phyloP scores from a whole-genome alignment of 1,139 yeast species.

The Yamadazyma atmosphaerica region DNA sequence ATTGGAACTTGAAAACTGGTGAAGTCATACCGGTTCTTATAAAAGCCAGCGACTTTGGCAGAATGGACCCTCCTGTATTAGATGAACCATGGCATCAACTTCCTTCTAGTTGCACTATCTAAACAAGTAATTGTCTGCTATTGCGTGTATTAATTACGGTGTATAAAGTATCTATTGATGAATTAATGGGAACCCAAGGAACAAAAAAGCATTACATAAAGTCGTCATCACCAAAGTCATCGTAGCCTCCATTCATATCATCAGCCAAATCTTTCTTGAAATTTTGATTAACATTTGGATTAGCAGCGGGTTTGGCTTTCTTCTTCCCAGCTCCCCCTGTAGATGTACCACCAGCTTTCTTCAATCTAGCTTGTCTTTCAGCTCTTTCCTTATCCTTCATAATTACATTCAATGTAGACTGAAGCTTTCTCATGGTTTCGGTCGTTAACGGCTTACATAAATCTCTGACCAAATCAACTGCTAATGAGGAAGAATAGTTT shows the following conservation, averaged over 20 bases:
- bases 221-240: slow-evolving; percentile 73
- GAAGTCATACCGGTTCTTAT: slow-evolving; percentile 23
- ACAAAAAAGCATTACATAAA: slow-evolving; percentile 62
- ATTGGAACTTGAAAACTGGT: slow-evolving; percentile 21
- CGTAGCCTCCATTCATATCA: slow-evolving; percentile 40
- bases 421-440: slow-evolving; percentile 83
- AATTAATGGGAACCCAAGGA: neutral
- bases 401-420: slow-evolving; percentile 79
- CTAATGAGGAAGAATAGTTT: slow-evolving; percentile 72
- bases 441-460: slow-evolving; percentile 75
- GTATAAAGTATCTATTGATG: neutral
- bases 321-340: slow-evolving; percentile 95
- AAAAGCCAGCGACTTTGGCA: slow-evolving; percentile 13
- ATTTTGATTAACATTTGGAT: slow-evolving; percentile 72
- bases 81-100: slow-evolving; percentile 16
- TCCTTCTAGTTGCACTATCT: slow-evolving; percentile 13
- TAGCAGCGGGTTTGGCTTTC: slow-evolving; percentile 77
- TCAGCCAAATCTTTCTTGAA: slow-evolving; percentile 78
- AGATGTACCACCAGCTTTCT: slow-evolving; percentile 80
- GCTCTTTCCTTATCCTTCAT: slow-evolving; percentile 85
- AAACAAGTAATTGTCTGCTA: neutral
- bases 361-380: slow-evolving; percentile 81
- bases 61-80: slow-evolving; percentile 13
- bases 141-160: neutral
- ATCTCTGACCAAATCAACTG: slow-evolving; percentile 85